Evolutionary conservation across 306 rosid genomes (phyloP).

Genomic region (Acmispon strigosus): DNA sequence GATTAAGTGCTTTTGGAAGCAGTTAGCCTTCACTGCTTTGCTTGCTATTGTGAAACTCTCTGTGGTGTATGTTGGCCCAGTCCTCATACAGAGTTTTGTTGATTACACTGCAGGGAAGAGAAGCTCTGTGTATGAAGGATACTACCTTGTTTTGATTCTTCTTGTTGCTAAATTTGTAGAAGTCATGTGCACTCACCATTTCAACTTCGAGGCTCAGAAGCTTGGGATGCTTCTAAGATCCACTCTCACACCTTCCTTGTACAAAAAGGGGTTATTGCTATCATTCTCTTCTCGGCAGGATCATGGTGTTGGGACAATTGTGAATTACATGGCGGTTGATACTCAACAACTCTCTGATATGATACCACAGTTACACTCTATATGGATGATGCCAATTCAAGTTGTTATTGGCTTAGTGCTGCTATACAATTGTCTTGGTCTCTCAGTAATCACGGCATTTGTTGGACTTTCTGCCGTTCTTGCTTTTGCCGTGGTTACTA

Average conservation of each 20-base stretch:
- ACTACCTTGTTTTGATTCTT: slow-evolving; percentile 57
- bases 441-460: slow-evolving; percentile 31
- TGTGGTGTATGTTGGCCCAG: slow-evolving; percentile 67
- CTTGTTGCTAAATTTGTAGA: slow-evolving; percentile 54
- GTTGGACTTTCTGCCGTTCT: slow-evolving; percentile 35
- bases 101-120: slow-evolving; percentile 62
- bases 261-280: slow-evolving; percentile 57
- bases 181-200: slow-evolving; percentile 61
- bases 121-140: slow-evolving; percentile 58
- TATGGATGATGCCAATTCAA: slow-evolving; percentile 75
- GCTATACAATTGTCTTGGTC: slow-evolving; percentile 47
- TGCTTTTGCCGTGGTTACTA: slow-evolving; percentile 29
- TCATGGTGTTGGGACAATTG: slow-evolving; percentile 75
- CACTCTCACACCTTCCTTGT: slow-evolving; percentile 53
- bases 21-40: slow-evolving; percentile 45
- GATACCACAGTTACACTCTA: slow-evolving; percentile 62
- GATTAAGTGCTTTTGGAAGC: slow-evolving; percentile 65
- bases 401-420: slow-evolving; percentile 41
- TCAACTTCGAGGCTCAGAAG: slow-evolving; percentile 55
- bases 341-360: slow-evolving; percentile 71
- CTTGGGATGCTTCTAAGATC: slow-evolving; percentile 64
- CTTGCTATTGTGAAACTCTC: slow-evolving; percentile 48
- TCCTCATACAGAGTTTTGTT: slow-evolving; percentile 60
- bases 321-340: slow-evolving; percentile 85
- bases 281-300: slow-evolving; percentile 55